A percentile compares a stretch with the other conserved stretches of the same genome.
phyloP scores from a whole-genome alignment of 371 early-diverging fungal species.

The Zychaea mexicana region DNA sequence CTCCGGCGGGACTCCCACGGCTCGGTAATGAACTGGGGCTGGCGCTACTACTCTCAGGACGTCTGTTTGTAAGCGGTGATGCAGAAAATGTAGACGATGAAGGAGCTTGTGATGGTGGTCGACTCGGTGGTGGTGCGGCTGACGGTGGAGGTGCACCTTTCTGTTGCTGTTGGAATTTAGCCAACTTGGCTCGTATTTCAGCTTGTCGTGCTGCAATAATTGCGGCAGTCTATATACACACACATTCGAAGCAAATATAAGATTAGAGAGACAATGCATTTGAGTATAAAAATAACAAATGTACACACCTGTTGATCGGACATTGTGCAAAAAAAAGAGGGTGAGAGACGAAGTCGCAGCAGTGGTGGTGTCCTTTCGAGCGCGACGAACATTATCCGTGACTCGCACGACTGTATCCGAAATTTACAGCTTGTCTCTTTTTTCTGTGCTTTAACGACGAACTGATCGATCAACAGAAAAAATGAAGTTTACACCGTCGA shows the following conservation, averaged over 20 bases:
- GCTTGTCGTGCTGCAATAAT: conserved; percentile 41
- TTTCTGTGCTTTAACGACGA: background rate
- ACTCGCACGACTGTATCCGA: too few relatives aligned
- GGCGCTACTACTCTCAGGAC: background rate
- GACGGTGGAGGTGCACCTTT: conserved; percentile 10
- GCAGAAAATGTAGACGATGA: too few relatives aligned
- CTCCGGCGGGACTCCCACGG: background rate
- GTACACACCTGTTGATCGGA: conserved; percentile 5
- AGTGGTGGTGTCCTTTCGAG: too few relatives aligned
- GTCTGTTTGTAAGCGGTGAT: too few relatives aligned
- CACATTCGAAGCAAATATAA: too few relatives aligned
- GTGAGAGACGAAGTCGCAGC: too few relatives aligned
- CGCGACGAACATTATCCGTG: too few relatives aligned
- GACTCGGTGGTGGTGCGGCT: background rate
- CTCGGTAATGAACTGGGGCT: too few relatives aligned
- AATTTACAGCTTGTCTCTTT: too few relatives aligned
- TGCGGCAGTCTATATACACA: conserved; percentile 29
- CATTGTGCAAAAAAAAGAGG: too few relatives aligned
- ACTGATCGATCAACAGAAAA: background rate
- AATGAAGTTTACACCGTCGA: conserved; percentile 11
- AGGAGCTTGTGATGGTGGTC: background rate
- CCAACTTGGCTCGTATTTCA: conserved; percentile 41
- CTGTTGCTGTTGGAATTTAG: conserved; percentile 37
- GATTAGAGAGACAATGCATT: too few relatives aligned
- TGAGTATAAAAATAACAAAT: background rate